These are phyloP conservation scores for Pseudogymnoascus sp. DNA, from an alignment of 2,329 filamentous ascomycete species.

Conservation along the genomic window DNA sequence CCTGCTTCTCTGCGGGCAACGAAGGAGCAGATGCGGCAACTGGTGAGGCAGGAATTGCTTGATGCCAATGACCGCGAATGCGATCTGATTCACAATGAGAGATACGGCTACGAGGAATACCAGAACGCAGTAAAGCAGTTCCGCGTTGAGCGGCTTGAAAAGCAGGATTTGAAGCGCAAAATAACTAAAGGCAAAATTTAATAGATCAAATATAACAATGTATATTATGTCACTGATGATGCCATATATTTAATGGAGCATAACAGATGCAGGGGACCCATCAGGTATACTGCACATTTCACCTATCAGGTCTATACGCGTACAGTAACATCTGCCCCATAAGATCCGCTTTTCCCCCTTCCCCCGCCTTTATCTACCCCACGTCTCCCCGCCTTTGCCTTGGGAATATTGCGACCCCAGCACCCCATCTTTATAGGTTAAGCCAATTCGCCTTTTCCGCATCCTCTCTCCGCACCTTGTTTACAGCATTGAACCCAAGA, in stretches of 20 bases:
- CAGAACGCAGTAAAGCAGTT: slow-evolving; percentile 12
- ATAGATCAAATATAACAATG: background rate
- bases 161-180: slow-evolving; percentile 11
- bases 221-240: background rate
- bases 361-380: background rate
- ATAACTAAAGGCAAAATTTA: slow-evolving; percentile 7
- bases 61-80: slow-evolving; percentile 17
- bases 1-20: slow-evolving; percentile 15
- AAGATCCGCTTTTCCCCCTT: background rate
- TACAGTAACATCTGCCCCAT: background rate
- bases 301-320: background rate
- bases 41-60: slow-evolving; percentile 17
- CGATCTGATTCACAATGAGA: slow-evolving; percentile 11
- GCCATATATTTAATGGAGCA: background rate
- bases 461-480: background rate
- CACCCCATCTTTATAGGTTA: background rate
- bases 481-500: background rate
- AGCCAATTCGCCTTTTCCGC: background rate
- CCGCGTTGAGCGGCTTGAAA: slow-evolving; percentile 10
- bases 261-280: background rate
- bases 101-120: slow-evolving; percentile 13
- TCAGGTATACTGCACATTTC: background rate
- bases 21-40: slow-evolving; percentile 20
- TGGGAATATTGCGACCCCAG: background rate
- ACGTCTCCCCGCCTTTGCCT: background rate